Conservation (phyloP, 2,329 filamentous ascomycete species). For the Xylaria sp. region DNA sequence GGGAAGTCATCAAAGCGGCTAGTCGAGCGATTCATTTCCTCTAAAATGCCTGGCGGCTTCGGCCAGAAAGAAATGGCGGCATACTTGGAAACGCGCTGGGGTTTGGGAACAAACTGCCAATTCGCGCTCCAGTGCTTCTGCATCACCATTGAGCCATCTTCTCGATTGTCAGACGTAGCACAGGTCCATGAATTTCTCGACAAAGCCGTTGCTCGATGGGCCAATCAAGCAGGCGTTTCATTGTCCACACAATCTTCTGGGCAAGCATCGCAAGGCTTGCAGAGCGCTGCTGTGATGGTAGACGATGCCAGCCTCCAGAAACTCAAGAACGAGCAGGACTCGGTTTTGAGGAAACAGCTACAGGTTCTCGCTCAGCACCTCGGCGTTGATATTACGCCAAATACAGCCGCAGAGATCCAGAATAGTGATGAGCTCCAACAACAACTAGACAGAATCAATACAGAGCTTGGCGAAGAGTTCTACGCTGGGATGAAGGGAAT, state of each 20-base stretch:
- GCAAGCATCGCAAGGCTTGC: slow-evolving; percentile 71
- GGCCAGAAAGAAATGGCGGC: slow-evolving; percentile 96
- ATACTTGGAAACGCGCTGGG: slow-evolving; percentile 94
- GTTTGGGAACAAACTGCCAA: slow-evolving; percentile 84
- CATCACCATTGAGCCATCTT: slow-evolving; percentile 89
- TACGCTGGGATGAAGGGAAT: slow-evolving; percentile 92
- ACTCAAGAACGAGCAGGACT: slow-evolving; percentile 93
- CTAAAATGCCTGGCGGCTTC: slow-evolving; percentile 99
- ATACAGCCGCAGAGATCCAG: slow-evolving; percentile 93
- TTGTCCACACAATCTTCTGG: slow-evolving; percentile 80
- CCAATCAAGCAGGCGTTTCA: slow-evolving; percentile 81
- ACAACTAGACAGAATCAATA: slow-evolving; percentile 92
- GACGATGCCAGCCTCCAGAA: slow-evolving; percentile 96
- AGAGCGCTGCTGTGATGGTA: slow-evolving; percentile 95
- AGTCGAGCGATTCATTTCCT: slow-evolving; percentile 92
- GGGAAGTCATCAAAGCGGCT: slow-evolving; percentile 95
- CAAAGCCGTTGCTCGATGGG: slow-evolving; percentile 88
- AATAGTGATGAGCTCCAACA: slow-evolving; percentile 85
- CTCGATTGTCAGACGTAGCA: slow-evolving; percentile 85
- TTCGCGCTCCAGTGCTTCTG: slow-evolving; percentile 88
- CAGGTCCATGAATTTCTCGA: slow-evolving; percentile 95
- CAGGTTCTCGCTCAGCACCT: slow-evolving; percentile 95
- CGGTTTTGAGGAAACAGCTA: slow-evolving; percentile 96
- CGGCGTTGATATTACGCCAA: slow-evolving; percentile 87
- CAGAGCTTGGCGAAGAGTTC: slow-evolving; percentile 96